Evolutionary conservation across 495 filamentous ascomycete species (phyloP).

Genomic region (Aspergillus baeticus): DNA sequence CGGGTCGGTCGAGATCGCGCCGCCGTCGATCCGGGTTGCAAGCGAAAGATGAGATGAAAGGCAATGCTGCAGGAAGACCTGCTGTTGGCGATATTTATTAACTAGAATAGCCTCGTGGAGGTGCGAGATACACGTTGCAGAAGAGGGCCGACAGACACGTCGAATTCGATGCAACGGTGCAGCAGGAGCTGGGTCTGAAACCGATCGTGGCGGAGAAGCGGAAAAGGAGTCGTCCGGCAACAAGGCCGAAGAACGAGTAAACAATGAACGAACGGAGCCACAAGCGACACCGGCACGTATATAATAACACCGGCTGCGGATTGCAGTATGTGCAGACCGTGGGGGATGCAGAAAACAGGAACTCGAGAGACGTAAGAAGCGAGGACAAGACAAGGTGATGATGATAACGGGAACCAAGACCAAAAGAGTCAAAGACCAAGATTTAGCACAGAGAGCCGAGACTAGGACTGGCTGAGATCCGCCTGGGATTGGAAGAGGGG

Average conservation of each 20-base stretch:
- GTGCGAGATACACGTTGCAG: constrained; percentile 2
- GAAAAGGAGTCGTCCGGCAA: neutral
- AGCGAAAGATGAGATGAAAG: constrained; percentile 1
- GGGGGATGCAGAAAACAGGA: no score
- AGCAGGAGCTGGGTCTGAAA: constrained; percentile 8
- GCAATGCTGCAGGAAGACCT: constrained; percentile 4
- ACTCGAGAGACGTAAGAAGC: no score
- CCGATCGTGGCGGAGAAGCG: neutral
- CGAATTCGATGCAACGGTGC: neutral
- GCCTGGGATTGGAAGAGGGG: neutral
- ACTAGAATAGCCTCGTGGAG: neutral
- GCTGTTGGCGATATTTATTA: neutral
- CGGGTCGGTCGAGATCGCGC: constrained; percentile 28
- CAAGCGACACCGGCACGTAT: no score
- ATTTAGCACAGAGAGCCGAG: no score
- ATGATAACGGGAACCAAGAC: no score
- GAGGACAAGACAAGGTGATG: no score
- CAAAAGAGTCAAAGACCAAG: no score
- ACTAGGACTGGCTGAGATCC: neutral
- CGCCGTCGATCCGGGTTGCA: constrained; percentile 24
- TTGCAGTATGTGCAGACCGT: no score
- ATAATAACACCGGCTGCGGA: no score
- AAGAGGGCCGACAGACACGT: constrained; percentile 3
- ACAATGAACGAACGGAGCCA: no score
- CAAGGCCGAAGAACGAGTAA: neutral